phyloP scores from a whole-genome alignment of 768 basidiomycete genomes.

The Favolaschia claudopus region DNA sequence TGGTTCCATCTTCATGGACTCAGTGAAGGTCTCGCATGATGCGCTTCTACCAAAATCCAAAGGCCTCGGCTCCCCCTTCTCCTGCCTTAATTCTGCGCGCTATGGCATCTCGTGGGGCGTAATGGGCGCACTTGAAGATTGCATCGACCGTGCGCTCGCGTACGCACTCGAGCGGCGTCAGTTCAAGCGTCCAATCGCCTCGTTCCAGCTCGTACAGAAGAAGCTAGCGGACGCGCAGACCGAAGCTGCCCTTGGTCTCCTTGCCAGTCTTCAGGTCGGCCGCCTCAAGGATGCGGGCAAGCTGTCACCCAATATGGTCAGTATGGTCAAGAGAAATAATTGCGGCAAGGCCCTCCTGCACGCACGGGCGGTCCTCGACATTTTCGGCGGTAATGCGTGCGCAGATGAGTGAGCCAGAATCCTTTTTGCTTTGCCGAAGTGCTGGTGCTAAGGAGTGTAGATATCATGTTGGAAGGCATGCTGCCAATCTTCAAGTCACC shows the following conservation, averaged over 20 bases:
- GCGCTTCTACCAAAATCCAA: conserved; percentile 79
- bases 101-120: conserved; percentile 93
- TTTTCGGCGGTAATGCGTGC: conserved; percentile 93
- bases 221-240: conserved; percentile 95
- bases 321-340: conserved; percentile 94
- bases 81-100: conserved; percentile 91
- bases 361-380: conserved; percentile 81
- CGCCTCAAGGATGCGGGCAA: conserved; percentile 83
- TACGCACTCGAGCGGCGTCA: conserved; percentile 93
- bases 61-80: conserved; percentile 88
- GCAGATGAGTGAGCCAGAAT: conserved; percentile 80
- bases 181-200: conserved; percentile 88
- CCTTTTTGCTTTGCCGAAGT: neutral
- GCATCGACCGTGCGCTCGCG: conserved; percentile 73
- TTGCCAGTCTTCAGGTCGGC: conserved; percentile 81
- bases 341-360: conserved; percentile 93
- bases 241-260: conserved; percentile 80
- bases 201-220: conserved; percentile 98
- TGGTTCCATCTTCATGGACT: conserved; percentile 92
- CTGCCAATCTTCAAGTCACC: conserved; percentile 93
- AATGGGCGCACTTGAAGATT: conserved; percentile 96
- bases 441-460: conserved; percentile 44
- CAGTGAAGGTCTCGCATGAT: conserved; percentile 77
- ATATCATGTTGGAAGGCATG: conserved; percentile 94
- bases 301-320: conserved; percentile 91